These are phyloP conservation scores for Setaria italica DNA, from an alignment of 202 grass and related monocot species.

Conservation along the genomic window DNA sequence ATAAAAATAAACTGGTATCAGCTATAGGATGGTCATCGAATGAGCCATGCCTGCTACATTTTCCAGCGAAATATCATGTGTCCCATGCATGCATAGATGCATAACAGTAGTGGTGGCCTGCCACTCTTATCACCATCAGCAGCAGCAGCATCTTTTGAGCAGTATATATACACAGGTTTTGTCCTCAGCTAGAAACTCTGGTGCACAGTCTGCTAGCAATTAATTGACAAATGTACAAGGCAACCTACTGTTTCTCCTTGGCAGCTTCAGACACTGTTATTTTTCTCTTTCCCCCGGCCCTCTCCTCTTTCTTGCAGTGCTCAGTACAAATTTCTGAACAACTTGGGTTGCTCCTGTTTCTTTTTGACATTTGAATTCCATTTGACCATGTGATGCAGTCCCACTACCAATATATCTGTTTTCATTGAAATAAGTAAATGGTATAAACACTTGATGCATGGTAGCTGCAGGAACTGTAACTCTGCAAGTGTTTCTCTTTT, in stretches of 20 bases:
- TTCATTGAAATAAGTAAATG: not conserved
- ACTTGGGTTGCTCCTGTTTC: not conserved
- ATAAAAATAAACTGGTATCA: constrained; percentile 22
- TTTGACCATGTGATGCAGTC: constrained; percentile 6
- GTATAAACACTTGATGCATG: constrained; percentile 5
- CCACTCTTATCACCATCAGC: constrained; percentile 56
- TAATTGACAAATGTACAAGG: constrained; percentile 70
- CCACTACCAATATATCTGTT: not conserved
- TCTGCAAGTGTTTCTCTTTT: not conserved
- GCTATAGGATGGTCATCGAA: constrained; percentile 22
- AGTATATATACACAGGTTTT: constrained; percentile 83
- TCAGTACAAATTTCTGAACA: constrained; percentile 38
- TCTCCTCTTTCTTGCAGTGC: constrained; percentile 20
- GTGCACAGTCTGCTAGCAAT: constrained; percentile 54
- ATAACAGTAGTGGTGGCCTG: constrained; percentile 45
- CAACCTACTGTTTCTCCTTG: constrained; percentile 50
- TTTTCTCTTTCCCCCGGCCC: not conserved
- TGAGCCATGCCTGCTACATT: constrained; percentile 50
- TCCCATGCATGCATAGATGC: constrained; percentile 44
- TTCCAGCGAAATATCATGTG: constrained; percentile 59
- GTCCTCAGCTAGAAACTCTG: constrained; percentile 69
- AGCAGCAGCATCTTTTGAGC: constrained; percentile 68
- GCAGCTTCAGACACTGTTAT: constrained; percentile 42
- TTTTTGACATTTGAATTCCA: constrained; percentile 16
- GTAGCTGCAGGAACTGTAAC: not conserved